phyloP scores from a whole-genome alignment of 1,284 basidiomycete species.

The Schizopora paradoxa region DNA sequence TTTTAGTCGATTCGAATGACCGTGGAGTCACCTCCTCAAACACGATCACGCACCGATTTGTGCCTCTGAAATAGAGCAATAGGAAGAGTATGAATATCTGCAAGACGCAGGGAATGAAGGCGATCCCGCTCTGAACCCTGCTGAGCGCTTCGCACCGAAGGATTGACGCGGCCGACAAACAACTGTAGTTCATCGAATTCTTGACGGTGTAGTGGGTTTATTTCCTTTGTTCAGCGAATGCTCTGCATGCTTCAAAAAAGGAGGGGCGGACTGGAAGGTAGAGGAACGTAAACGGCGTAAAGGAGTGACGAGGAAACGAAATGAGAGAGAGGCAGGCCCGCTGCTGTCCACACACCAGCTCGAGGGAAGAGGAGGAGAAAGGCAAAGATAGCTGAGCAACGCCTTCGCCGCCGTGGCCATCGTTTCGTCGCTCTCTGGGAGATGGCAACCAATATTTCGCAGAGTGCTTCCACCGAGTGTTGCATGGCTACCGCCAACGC shows the following conservation, averaged over 20 bases:
- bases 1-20: background rate
- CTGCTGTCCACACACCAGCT: conserved; percentile 18
- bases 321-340: conserved; percentile 15
- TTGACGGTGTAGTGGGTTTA: background rate
- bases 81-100: conserved; percentile 57
- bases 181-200: conserved; percentile 40
- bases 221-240: conserved; percentile 3
- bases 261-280: background rate
- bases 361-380: conserved; percentile 5
- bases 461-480: too few relatives aligned
- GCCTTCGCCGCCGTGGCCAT: background rate
- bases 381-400: background rate
- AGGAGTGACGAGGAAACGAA: conserved; percentile 6
- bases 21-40: conserved; percentile 3
- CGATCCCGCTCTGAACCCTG: conserved; percentile 38
- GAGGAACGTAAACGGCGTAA: conserved; percentile 2
- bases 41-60: conserved; percentile 43
- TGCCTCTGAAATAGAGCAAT: conserved; percentile 44
- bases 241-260: conserved; percentile 1
- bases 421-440: background rate
- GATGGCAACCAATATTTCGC: too few relatives aligned
- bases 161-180: conserved; percentile 63
- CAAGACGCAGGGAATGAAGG: conserved; percentile 58
- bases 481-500: too few relatives aligned
- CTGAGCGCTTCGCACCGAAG: conserved; percentile 62